A percentile compares a stretch with the other conserved stretches of the same genome.
These are phyloP conservation scores for Clitoria ternatea DNA, from an alignment of 306 rosid genomes.

Conservation along the genomic window DNA sequence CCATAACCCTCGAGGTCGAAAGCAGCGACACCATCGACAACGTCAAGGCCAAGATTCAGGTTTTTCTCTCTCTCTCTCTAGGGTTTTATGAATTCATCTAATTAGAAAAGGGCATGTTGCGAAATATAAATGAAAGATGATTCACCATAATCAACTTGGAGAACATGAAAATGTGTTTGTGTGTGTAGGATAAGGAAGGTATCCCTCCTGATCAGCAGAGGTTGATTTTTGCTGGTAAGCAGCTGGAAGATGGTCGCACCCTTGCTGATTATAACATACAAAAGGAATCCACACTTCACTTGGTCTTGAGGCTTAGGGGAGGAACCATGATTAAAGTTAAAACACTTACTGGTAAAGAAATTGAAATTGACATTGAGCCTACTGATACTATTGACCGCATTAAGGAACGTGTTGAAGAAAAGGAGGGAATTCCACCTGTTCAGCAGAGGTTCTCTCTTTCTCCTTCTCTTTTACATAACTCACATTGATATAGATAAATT, in stretches of 20 bases:
- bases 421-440: conserved; percentile 98
- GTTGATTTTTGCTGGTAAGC: conserved; percentile 96
- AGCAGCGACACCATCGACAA: conserved; percentile 54
- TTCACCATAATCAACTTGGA: too few relatives aligned
- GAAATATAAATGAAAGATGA: too few relatives aligned
- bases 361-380: conserved; percentile 95
- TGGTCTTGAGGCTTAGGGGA: conserved; percentile 93
- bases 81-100: conserved; percentile 22
- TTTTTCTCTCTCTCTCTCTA: neutral
- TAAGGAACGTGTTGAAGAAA: conserved; percentile 97
- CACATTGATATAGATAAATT: conserved; percentile 10
- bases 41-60: conserved; percentile 58
- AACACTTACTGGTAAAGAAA: conserved; percentile 96
- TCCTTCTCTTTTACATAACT: neutral
- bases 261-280: conserved; percentile 96
- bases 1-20: conserved; percentile 54
- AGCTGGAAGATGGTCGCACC: conserved; percentile 94
- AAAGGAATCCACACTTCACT: conserved; percentile 95
- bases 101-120: too few relatives aligned
- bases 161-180: conserved; percentile 24
- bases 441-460: conserved; percentile 71
- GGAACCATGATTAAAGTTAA: conserved; percentile 99
- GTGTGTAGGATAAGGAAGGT: conserved; percentile 92
- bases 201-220: conserved; percentile 97
- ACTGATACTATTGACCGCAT: conserved; percentile 90